A percentile compares a stretch with the other conserved stretches of the same genome.
phyloP scores from a whole-genome alignment of 129 eudicot species.

The Gnaphalium uliginosum region DNA sequence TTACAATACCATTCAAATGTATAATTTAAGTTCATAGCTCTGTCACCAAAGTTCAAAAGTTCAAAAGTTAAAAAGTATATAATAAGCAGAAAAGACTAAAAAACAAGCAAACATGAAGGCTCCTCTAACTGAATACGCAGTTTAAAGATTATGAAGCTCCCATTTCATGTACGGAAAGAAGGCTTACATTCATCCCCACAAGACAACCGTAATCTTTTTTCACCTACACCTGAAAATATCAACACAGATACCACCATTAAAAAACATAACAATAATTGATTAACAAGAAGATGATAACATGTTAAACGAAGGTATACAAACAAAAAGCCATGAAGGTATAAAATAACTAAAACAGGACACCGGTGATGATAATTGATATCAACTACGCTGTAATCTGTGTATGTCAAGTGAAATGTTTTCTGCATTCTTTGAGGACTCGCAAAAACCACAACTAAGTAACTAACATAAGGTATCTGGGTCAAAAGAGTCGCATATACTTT shows the following conservation, averaged over 20 bases:
- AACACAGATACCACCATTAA: slow-evolving; percentile 3
- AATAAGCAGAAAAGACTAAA: neutral
- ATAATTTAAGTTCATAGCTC: neutral
- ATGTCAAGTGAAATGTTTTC: neutral
- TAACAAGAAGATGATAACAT: neutral
- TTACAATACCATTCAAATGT: neutral
- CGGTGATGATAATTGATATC: neutral
- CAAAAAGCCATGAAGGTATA: neutral
- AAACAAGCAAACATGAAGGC: neutral
- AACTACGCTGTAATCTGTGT: neutral
- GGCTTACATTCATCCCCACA: neutral
- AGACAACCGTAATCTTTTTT: neutral
- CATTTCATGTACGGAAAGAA: slow-evolving; percentile 2
- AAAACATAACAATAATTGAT: neutral
- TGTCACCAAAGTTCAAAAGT: slow-evolving; percentile 1
- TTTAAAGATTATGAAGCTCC: neutral
- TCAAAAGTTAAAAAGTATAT: neutral
- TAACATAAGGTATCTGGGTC: neutral
- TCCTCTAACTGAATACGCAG: neutral
- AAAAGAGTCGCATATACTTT: neutral
- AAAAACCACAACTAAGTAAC: too few species aligned
- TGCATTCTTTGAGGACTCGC: neutral
- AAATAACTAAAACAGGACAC: neutral
- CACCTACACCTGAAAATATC: slow-evolving; percentile 4
- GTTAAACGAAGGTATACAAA: neutral